phyloP scores from a whole-genome alignment of 2,329 filamentous ascomycete species.

The Metarhizium robertsii region DNA sequence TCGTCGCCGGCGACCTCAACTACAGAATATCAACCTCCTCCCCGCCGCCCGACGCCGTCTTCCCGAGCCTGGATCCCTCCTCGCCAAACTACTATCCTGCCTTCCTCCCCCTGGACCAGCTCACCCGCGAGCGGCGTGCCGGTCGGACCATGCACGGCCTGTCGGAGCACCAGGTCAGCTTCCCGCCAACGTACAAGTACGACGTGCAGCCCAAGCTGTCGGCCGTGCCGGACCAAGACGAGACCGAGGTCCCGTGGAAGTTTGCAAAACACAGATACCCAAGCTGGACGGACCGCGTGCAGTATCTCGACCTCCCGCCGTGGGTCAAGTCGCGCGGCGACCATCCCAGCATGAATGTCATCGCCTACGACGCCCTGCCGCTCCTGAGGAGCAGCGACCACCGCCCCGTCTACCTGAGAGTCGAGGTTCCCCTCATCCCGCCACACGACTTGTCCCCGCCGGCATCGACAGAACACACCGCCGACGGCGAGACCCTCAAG shows the following conservation, averaged over 20 bases:
- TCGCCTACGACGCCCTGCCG: constrained; percentile 66
- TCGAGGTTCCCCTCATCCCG: constrained; percentile 52
- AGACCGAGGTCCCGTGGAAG: constrained; percentile 43
- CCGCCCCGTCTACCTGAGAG: constrained; percentile 67
- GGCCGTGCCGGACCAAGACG: constrained; percentile 15
- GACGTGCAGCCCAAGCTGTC: constrained; percentile 25
- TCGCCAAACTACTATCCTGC: constrained; percentile 52
- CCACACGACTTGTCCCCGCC: constrained; percentile 29
- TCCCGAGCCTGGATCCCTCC: constrained; percentile 49
- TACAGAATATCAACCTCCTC: constrained; percentile 70
- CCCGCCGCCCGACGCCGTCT: constrained; percentile 52
- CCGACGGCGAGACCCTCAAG: constrained; percentile 10
- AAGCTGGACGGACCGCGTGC: constrained; percentile 85
- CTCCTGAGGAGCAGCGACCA: constrained; percentile 81
- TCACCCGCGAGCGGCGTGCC: constrained; percentile 59
- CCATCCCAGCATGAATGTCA: constrained; percentile 35
- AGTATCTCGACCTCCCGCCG: constrained; percentile 59
- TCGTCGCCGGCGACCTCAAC: constrained; percentile 88
- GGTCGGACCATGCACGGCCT: constrained; percentile 71
- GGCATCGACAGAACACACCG: constrained; percentile 5
- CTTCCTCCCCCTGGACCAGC: constrained; percentile 69
- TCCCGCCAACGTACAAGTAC: constrained; percentile 95
- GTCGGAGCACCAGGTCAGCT: constrained; percentile 61
- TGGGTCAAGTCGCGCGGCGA: constrained; percentile 32
- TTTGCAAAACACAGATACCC: constrained; percentile 83